Conservation (phyloP, 1,284 basidiomycete species). For the Kalmanozyma brasiliensis region DNA sequence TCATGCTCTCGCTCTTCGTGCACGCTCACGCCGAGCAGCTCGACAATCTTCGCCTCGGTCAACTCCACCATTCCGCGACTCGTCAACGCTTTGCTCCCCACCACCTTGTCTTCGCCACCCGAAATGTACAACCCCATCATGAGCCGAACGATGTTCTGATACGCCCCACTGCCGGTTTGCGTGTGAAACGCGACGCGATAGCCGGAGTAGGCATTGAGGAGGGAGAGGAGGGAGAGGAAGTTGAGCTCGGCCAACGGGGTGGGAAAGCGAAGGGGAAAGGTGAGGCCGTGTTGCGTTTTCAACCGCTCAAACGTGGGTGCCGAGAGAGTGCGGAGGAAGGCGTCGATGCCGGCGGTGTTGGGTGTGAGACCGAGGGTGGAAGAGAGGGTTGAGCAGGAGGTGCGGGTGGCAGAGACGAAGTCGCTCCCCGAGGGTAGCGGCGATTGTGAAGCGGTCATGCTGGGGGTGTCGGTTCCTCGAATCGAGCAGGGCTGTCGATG, state of each 20-base stretch:
- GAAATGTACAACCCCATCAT: constrained; percentile 59
- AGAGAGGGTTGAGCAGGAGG: constrained; percentile 13
- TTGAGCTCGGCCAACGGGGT: constrained; percentile 53
- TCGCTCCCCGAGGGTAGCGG: constrained; percentile 15
- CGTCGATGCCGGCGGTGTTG: constrained; percentile 31
- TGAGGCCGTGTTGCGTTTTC: constrained; percentile 52
- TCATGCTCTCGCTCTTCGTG: constrained; percentile 77
- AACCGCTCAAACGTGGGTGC: constrained; percentile 21
- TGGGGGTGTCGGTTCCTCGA: no score
- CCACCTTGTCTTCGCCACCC: constrained; percentile 10
- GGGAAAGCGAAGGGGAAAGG: constrained; percentile 57
- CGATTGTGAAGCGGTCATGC: constrained; percentile 1
- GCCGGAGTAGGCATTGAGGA: constrained; percentile 61
- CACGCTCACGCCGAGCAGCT: constrained; percentile 50
- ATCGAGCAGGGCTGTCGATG: no score
- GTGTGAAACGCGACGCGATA: constrained; percentile 58
- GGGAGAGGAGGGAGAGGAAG: constrained; percentile 55
- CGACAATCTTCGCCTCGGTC: constrained; percentile 39
- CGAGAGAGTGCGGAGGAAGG: constrained; percentile 40
- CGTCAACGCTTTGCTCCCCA: constrained; percentile 23
- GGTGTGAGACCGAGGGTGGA: constrained; percentile 15
- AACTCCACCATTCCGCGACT: constrained; percentile 40
- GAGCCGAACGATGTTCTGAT: constrained; percentile 56
- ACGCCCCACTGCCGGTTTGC: constrained; percentile 52
- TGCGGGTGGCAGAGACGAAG: constrained; percentile 24